Conservation (phyloP, 208 protist species). For the Trichomonas gallinae region DNA sequence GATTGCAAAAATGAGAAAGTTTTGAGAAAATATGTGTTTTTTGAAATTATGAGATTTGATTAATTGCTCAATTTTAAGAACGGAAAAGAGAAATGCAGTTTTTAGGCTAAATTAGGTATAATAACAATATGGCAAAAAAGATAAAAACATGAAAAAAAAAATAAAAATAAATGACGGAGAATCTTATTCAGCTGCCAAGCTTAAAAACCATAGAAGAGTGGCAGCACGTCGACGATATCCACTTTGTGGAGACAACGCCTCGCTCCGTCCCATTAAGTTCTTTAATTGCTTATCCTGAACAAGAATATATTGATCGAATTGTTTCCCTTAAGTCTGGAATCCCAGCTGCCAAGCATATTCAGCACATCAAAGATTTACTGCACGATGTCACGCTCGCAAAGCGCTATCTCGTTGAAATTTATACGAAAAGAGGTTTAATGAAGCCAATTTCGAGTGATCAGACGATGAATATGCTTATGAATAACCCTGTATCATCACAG, state of each 20-base stretch:
- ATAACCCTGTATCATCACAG: neutral
- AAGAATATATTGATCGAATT: neutral
- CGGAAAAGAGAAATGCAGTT: no score
- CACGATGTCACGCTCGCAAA: neutral
- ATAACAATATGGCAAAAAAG: neutral
- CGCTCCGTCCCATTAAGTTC: neutral
- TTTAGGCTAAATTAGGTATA: no score
- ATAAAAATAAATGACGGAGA: neutral
- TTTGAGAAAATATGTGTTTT: no score
- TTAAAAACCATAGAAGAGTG: neutral
- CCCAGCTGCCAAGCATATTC: neutral
- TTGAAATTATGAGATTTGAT: no score
- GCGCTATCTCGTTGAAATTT: neutral
- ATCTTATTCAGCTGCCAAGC: neutral
- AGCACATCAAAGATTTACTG: neutral
- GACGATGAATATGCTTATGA: neutral
- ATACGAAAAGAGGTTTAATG: neutral
- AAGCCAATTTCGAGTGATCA: neutral
- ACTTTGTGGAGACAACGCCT: neutral
- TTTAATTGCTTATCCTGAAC: neutral
- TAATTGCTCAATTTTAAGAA: no score
- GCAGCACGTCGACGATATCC: neutral
- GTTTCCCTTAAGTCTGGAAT: neutral
- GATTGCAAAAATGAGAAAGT: no score
- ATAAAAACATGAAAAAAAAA: neutral